Evolutionary conservation across 176 grass and related monocot species (phyloP).

Genomic region (Aegilops bicornis): DNA sequence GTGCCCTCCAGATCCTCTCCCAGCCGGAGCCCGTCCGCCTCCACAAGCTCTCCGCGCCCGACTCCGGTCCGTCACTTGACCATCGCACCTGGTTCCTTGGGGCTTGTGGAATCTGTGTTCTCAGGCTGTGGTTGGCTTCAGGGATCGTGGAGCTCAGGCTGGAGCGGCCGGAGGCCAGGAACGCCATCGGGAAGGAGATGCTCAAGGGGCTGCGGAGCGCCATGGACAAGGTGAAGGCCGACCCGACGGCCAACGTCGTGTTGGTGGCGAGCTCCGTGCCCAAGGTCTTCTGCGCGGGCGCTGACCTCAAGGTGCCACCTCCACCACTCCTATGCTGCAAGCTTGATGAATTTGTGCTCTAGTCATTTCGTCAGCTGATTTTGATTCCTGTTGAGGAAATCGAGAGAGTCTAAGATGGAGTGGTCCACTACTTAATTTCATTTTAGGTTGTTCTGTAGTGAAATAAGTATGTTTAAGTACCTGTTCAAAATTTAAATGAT

Average conservation of each 20-base stretch:
- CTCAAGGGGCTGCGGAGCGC: constrained; percentile 60
- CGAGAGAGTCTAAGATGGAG: neutral
- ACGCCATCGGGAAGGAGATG: constrained; percentile 92
- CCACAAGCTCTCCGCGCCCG: constrained; percentile 58
- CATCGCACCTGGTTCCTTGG: neutral
- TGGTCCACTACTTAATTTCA: neutral
- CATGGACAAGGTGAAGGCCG: constrained; percentile 52
- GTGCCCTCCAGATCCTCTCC: constrained; percentile 55
- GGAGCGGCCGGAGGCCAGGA: constrained; percentile 79
- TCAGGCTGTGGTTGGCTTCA: neutral
- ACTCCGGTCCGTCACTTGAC: constrained; percentile 48
- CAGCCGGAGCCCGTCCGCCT: constrained; percentile 50
- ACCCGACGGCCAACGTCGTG: constrained; percentile 61
- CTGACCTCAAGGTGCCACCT: constrained; percentile 80
- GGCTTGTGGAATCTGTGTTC: neutral
- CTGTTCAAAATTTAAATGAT: no score
- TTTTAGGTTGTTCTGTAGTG: constrained; percentile 2
- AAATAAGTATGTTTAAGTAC: no score
- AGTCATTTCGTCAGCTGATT: neutral
- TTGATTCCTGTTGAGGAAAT: neutral
- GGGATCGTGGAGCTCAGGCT: constrained; percentile 84
- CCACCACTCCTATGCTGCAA: neutral
- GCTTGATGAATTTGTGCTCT: neutral
- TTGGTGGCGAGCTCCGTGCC: constrained; percentile 72
- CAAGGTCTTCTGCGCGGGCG: constrained; percentile 82